Evolutionary conservation across 148 eudicot genomes (phyloP).

Genomic region (Suaeda aralocaspica): DNA sequence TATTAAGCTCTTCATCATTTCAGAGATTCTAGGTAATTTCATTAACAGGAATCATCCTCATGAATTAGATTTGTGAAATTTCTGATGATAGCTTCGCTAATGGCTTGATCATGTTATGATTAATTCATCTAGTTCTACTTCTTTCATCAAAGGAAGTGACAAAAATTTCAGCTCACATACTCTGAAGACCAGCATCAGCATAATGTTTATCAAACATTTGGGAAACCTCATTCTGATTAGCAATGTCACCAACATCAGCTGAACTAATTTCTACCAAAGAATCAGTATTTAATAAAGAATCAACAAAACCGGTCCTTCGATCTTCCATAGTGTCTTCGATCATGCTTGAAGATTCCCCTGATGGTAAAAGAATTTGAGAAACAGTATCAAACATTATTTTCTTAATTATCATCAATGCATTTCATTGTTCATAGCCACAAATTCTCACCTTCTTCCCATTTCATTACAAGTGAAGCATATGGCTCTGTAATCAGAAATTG

Average conservation of each 20-base stretch:
- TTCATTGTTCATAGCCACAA: slow-evolving; percentile 3
- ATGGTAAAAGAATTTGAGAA: slow-evolving; percentile 23
- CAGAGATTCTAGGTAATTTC: too few species aligned
- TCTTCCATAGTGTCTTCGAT: slow-evolving; percentile 46
- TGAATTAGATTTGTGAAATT: background rate
- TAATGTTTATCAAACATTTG: slow-evolving; percentile 26
- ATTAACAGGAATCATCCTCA: too few species aligned
- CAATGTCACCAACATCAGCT: slow-evolving; percentile 27
- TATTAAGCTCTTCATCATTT: too few species aligned
- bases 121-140: too few species aligned
- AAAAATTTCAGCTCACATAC: slow-evolving; percentile 35
- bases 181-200: slow-evolving; percentile 35
- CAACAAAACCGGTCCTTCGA: slow-evolving; percentile 76
- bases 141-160: background rate
- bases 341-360: slow-evolving; percentile 52
- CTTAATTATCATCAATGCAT: background rate
- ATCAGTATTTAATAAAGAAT: slow-evolving; percentile 49
- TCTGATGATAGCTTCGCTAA: background rate
- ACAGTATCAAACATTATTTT: background rate
- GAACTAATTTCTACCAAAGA: slow-evolving; percentile 26
- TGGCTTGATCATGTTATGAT: too few species aligned
- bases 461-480: slow-evolving; percentile 56
- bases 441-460: slow-evolving; percentile 79
- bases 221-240: slow-evolving; percentile 27
- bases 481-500: slow-evolving; percentile 71